These are phyloP conservation scores for Begonia fuchsioides DNA, from an alignment of 306 rosid genomes.

Conservation along the genomic window DNA sequence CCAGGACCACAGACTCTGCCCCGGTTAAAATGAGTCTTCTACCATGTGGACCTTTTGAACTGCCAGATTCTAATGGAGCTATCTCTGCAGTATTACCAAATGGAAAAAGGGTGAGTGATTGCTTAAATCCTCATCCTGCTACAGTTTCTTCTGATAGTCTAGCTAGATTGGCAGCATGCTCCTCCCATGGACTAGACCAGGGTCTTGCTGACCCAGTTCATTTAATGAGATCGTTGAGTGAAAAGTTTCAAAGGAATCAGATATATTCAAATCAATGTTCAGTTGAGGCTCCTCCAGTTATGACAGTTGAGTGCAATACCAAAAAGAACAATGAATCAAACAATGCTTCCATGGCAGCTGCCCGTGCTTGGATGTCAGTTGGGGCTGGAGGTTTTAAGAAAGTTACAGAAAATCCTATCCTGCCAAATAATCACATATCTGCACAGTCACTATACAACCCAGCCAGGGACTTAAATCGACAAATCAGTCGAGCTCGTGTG, in stretches of 20 bases:
- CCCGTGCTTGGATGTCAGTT: conserved; percentile 97
- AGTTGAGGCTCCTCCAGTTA: conserved; percentile 32
- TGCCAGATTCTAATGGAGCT: conserved; percentile 41
- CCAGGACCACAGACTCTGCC: conserved; percentile 45
- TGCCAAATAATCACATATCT: conserved; percentile 50
- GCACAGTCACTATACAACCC: conserved; percentile 74
- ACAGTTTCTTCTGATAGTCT: conserved; percentile 39
- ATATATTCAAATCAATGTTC: conserved; percentile 41
- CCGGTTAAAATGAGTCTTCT: conserved; percentile 31
- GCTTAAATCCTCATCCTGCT: conserved; percentile 29
- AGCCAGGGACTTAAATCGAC: conserved; percentile 47
- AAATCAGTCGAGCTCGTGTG: conserved; percentile 30
- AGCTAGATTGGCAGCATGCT: conserved; percentile 34
- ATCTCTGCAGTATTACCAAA: conserved; percentile 45
- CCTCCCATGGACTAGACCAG: conserved; percentile 51
- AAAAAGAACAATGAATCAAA: conserved; percentile 38
- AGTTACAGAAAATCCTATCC: conserved; percentile 42
- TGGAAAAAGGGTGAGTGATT: conserved; percentile 36
- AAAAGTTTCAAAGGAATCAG: conserved; percentile 60
- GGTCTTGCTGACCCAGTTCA: conserved; percentile 66
- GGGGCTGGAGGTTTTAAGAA: conserved; percentile 87
- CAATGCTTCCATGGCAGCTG: conserved; percentile 85
- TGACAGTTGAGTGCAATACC: conserved; percentile 33
- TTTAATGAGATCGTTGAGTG: conserved; percentile 60
- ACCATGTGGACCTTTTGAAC: conserved; percentile 40